Evolutionary conservation across 345 rosid species (phyloP).

Genomic region (Reutealis trisperma): DNA sequence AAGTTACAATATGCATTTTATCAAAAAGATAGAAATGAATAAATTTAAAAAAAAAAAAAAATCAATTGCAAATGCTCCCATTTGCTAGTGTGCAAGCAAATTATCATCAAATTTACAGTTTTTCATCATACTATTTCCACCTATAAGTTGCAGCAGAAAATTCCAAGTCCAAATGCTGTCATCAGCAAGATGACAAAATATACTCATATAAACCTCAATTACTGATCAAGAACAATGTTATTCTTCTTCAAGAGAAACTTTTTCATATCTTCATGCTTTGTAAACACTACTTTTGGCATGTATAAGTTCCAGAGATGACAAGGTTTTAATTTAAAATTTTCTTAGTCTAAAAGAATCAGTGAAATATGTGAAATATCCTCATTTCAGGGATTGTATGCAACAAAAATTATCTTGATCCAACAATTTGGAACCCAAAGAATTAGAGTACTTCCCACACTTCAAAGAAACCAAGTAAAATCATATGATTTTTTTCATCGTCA

Average conservation of each 20-base stretch:
- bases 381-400: neutral
- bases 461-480: neutral
- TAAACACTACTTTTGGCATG: neutral
- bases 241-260: neutral
- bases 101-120: neutral
- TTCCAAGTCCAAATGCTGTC: neutral
- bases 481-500: neutral
- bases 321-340: neutral
- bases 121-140: neutral
- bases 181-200: neutral
- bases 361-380: neutral
- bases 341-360: neutral
- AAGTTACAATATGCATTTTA: neutral
- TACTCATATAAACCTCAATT: neutral
- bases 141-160: neutral
- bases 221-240: neutral
- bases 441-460: neutral
- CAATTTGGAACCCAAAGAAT: neutral
- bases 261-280: neutral
- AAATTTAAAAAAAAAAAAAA: neutral
- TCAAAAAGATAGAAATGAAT: neutral
- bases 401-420: neutral
- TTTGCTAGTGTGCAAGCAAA: neutral
- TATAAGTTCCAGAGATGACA: neutral
- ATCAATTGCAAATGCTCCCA: neutral